Base-by-base conservation (phyloP, 2,329 filamentous ascomycete genomes). In the Amesomyces nigricolor region DNA sequence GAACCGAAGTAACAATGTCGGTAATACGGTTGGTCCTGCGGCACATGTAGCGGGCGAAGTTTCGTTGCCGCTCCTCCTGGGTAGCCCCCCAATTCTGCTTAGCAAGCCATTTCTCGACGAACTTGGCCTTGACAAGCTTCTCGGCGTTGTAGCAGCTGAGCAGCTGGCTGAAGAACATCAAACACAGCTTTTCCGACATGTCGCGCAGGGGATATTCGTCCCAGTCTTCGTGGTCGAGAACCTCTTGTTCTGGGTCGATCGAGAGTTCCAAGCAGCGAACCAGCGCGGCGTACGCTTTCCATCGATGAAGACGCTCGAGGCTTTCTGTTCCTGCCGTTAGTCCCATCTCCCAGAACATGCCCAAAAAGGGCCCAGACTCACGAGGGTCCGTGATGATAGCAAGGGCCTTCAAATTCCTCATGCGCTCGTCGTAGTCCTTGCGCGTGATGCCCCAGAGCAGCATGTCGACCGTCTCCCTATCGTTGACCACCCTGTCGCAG, bases 41-140 rank as follows among this genome's bases (percentile, higher is more conserved):
- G 19, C 72, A 63, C 71, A 78, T 69, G 66, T 83, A 81, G 30
- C 73, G 68, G 19, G 68, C 69, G 63, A 85, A 86, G 61, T 79
- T 83, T 14, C 66, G 70, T n/a, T 71, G 72, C 40, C 76, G 72
- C 57, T 83, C 78, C 53, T 79, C 76, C 2, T 77, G 71, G 1
- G 70, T 71, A 16, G 75, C 72, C 17, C 86, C 87, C 75, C 87
- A 91, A 7, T 82, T 80, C 67, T 91, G 89, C 63, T 81, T 83
- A 35, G 75, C 79, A n/a, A 91, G 77, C 88, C 88, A 91, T 54
- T 81, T 82, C 58, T 86, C 83, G 39, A 91, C 77, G 59, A 91
- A 82, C 6, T 78, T 78, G 38, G 85, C 82, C 66, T 81, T 76
- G 53, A 86, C 71, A 16, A 90, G 70, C 51, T 78, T 78, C 26